phyloP scores from a whole-genome alignment of 768 basidiomycete species.

The Rhodotorula diobovata region DNA sequence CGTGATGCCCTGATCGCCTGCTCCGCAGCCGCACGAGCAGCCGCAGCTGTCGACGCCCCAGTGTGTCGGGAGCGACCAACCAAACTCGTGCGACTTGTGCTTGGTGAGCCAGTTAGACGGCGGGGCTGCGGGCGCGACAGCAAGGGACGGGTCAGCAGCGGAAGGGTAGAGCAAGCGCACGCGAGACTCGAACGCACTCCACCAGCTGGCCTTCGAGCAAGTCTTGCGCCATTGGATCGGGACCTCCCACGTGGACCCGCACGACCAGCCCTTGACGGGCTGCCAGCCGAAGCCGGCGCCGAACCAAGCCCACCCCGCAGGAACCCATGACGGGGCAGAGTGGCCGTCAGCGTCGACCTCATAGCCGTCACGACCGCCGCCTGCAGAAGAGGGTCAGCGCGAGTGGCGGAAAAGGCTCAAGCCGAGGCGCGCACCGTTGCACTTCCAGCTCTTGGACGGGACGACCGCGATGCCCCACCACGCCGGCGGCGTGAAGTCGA shows the following conservation, averaged over 20 bases:
- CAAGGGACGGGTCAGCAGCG: no score
- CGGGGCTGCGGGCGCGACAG: background rate
- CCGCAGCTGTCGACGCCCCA: background rate
- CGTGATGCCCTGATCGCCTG: background rate
- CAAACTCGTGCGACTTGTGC: background rate
- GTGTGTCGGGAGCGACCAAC: background rate
- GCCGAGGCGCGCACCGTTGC: background rate
- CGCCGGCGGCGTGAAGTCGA: background rate
- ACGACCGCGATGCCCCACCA: conserved; percentile 2
- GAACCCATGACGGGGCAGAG: background rate
- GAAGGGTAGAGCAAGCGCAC: background rate
- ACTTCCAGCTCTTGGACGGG: conserved; percentile 1
- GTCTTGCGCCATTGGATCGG: background rate
- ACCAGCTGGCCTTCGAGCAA: conserved; percentile 14
- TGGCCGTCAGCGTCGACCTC: background rate
- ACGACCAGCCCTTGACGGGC: background rate
- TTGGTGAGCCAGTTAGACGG: background rate
- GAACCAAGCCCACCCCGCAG: conserved; percentile 17
- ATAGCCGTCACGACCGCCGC: conserved; percentile 2
- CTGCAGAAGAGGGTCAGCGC: background rate
- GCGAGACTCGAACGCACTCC: conserved; percentile 2
- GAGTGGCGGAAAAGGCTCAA: no score
- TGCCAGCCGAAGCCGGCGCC: conserved; percentile 10
- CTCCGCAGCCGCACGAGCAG: background rate
- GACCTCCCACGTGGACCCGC: background rate